These are phyloP conservation scores for Apiospora rasikravindrae DNA, from an alignment of 2,329 filamentous ascomycete genomes.

Conservation along the genomic window DNA sequence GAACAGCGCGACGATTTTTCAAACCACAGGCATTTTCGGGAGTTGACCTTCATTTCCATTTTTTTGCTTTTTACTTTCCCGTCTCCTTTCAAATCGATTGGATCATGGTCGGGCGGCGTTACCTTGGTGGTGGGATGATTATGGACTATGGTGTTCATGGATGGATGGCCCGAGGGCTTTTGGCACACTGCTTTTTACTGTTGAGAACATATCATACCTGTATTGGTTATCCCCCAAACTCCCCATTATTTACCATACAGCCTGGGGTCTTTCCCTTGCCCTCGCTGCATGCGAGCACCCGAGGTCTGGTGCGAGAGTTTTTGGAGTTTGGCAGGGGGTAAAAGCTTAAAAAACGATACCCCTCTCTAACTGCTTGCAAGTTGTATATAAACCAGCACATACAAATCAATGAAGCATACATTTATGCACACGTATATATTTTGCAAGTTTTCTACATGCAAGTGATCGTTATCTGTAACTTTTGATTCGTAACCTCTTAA, in stretches of 20 bases:
- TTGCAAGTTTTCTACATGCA: neutral
- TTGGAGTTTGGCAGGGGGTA: slow-evolving; percentile 2
- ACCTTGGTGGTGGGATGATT: neutral
- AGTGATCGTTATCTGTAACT: neutral
- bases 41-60: neutral
- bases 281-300: neutral
- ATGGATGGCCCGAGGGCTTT: neutral
- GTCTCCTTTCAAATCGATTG: slow-evolving; percentile 2
- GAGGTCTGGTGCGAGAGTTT: neutral
- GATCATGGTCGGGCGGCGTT: neutral
- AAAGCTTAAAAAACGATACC: neutral
- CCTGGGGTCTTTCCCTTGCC: neutral
- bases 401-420: neutral
- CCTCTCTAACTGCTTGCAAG: neutral
- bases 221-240: neutral
- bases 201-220: neutral
- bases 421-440: neutral
- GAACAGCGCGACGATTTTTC: neutral
- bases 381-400: neutral
- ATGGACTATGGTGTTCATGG: neutral
- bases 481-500: neutral
- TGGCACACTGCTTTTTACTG: neutral
- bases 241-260: neutral
- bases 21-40: slow-evolving; percentile 6
- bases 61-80: neutral